Percentiles rank a stretch among this genome's conserved stretches.
Evolutionary conservation across 148 eudicot species (phyloP).

Genomic region (Limonium bicolor): DNA sequence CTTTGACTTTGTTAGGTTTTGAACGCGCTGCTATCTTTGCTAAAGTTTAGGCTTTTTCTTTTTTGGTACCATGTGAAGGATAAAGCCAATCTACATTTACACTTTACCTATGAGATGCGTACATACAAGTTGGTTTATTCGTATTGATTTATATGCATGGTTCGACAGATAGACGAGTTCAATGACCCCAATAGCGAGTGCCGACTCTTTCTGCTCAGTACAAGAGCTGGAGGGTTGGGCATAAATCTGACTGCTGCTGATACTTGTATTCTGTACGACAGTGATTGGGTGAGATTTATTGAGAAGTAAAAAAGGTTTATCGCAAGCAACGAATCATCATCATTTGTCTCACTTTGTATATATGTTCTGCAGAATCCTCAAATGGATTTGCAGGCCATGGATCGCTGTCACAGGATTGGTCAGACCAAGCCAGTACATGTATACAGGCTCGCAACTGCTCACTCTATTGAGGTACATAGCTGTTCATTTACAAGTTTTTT

Average conservation of each 20-base stretch:
- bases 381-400: conserved; percentile 99
- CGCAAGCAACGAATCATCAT: too few species aligned
- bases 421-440: conserved; percentile 99
- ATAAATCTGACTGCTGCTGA: conserved; percentile 96
- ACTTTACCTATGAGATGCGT: too few species aligned
- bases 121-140: too few species aligned
- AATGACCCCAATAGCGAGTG: conserved; percentile 50
- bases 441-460: conserved; percentile 94
- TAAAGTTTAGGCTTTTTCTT: too few species aligned
- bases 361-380: conserved; percentile 77
- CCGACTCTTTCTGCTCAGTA: conserved; percentile 83
- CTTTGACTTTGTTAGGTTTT: too few species aligned
- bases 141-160: too few species aligned
- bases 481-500: background rate
- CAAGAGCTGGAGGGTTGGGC: conserved; percentile 98
- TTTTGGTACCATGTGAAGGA: too few species aligned
- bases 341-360: conserved; percentile 1
- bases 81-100: too few species aligned
- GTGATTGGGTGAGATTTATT: conserved; percentile 68
- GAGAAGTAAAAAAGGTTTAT: too few species aligned
- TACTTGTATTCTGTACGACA: conserved; percentile 95
- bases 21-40: too few species aligned
- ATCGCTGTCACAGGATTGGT: conserved; percentile 97
- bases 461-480: conserved; percentile 65
- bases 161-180: conserved; percentile 81